A percentile compares a stretch with the other conserved stretches of the same genome.
Evolutionary conservation across 2,329 filamentous ascomycete species (phyloP).

Genomic region (Trichoderma cornu-damae): DNA sequence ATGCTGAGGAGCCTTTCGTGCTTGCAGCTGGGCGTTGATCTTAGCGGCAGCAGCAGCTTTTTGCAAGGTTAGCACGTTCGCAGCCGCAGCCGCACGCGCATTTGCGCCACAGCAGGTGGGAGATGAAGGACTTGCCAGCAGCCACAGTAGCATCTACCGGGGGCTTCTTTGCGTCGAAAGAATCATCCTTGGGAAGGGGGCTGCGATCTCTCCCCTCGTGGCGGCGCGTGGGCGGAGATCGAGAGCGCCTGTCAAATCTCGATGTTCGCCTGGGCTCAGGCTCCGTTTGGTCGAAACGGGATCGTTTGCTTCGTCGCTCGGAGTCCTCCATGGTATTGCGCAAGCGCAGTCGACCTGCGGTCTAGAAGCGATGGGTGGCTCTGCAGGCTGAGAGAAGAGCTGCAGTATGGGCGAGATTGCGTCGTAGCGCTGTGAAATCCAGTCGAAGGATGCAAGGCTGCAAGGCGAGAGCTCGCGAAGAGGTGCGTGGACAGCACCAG

Average conservation of each 20-base stretch:
- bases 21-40: slow-evolving; percentile 78
- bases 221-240: slow-evolving; percentile 66
- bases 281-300: slow-evolving; percentile 90
- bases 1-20: slow-evolving; percentile 84
- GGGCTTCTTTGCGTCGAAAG: slow-evolving; percentile 44
- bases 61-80: slow-evolving; percentile 19
- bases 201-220: slow-evolving; percentile 76
- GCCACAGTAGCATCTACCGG: slow-evolving; percentile 67
- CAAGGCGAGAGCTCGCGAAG: slow-evolving; percentile 9
- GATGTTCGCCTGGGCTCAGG: slow-evolving; percentile 71
- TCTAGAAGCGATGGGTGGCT: background rate
- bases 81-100: background rate
- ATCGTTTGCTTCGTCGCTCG: slow-evolving; percentile 73
- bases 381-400: too few relatives aligned
- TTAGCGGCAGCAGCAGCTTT: slow-evolving; percentile 80
- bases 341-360: background rate
- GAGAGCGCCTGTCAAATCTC: slow-evolving; percentile 86
- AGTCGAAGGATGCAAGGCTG: slow-evolving; percentile 13
- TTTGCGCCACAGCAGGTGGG: background rate
- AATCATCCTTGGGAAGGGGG: slow-evolving; percentile 53
- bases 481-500: slow-evolving; percentile 4
- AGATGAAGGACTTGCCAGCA: slow-evolving; percentile 54
- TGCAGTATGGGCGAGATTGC: background rate
- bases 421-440: background rate
- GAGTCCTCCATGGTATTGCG: slow-evolving; percentile 60